Evolutionary conservation across 352 stramenopile genomes (phyloP).

Genomic region (Pythium guiyangense): DNA sequence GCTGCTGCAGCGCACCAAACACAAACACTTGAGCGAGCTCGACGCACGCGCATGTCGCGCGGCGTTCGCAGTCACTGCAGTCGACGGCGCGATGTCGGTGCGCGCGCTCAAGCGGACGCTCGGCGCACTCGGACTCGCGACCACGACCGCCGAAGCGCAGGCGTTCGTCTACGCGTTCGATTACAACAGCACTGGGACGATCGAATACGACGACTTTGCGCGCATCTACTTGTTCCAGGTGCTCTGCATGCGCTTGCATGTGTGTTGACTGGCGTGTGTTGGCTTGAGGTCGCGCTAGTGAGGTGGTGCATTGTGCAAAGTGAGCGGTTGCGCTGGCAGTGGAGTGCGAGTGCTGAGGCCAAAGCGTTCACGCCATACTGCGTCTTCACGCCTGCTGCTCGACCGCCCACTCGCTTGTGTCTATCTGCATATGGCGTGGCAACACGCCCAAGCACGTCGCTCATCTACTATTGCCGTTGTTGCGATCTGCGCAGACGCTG

Average conservation of each 20-base stretch:
- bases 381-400: no score
- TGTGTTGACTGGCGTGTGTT: no score
- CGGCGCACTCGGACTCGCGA: constrained; percentile 21
- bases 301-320: no score
- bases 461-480: no score
- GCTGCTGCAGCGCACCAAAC: constrained; percentile 12
- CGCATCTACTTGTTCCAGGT: constrained; percentile 42
- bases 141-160: constrained; percentile 18
- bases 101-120: constrained; percentile 32
- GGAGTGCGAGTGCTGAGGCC: no score
- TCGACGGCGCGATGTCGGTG: constrained; percentile 17
- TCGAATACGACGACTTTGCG: constrained; percentile 33
- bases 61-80: constrained; percentile 20
- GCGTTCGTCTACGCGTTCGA: constrained; percentile 44
- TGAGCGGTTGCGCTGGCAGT: no score
- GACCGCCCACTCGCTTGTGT: no score
- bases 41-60: constrained; percentile 22
- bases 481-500: constrained; percentile 10
- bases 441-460: no score
- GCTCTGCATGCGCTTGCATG: no score
- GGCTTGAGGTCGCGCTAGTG: no score
- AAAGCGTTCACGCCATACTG: no score
- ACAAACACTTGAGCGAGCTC: constrained; percentile 20
- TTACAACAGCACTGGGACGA: constrained; percentile 24
- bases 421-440: neutral